Evolutionary conservation across 352 stramenopile genomes (phyloP), one percentile per base, ranked within the genome.

Genomic region (Pythium periplocum): DNA sequence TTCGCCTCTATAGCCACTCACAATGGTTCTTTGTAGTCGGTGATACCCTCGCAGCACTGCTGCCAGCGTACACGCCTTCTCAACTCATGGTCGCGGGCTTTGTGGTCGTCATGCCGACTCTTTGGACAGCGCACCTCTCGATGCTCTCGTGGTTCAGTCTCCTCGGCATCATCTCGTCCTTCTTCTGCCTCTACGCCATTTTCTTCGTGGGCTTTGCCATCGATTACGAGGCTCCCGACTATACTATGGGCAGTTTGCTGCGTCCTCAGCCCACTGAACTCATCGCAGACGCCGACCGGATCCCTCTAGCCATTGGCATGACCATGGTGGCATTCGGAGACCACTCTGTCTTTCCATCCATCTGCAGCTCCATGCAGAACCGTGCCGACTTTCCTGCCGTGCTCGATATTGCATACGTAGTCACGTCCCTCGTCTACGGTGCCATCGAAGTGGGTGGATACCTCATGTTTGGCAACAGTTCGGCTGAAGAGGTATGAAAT

Each of bases 271-370:
- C 66, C 5, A 52, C 83, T 6, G 74, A 90, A 35, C 44, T 83
- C 17, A 59, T 93, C 43, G 79, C 74, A 5, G 76, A 88, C 54
- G 36, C 50, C 33, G 78, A 93, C 12, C 76, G 78, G 6, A 86
- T 91, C 40, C 79, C 84, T 34, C 62, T 93, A 6, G 63, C 78
- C 12, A 95, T 95, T 60, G 85, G 85, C 2, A 71, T 95, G 9
- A 88, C 80, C 2, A 93, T 93, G 78, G 85, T 95, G 36, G 83
- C 83, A 38, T 95, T 95, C 40, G 85, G 82, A 7, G 85, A 83
- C 35, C 85, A 95, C 68, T 92, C 83, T 32, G 81, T 92, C 35
- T 94, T 95, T 60, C 85, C 82, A n/a, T 90, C 79, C 11, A 95
- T 95, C 52, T 93, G 87, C 60, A 86, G 75, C 64, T 93, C 85